phyloP scores from a whole-genome alignment of 345 rosid genomes.

The Salix purpurea region DNA sequence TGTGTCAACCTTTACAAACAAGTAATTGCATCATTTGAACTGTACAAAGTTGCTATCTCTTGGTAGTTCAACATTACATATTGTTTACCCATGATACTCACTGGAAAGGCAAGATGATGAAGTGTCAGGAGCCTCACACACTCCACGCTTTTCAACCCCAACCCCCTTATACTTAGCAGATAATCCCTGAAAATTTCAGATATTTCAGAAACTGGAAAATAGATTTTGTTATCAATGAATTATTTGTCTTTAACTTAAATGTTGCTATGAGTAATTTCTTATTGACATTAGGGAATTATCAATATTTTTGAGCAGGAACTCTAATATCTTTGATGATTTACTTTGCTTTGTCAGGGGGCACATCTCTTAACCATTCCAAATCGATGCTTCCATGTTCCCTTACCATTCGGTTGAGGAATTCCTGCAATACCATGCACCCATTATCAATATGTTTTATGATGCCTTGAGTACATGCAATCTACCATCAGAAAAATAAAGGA shows the following conservation, averaged over 20 bases:
- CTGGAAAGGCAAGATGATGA: slow-evolving; percentile 90
- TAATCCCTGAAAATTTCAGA: slow-evolving; percentile 57
- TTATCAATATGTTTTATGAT: slow-evolving; percentile 11
- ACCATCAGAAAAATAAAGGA: neutral
- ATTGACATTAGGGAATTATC: neutral
- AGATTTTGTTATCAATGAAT: neutral
- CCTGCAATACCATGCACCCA: slow-evolving; percentile 50
- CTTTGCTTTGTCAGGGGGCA: slow-evolving; percentile 76
- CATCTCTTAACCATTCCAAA: slow-evolving; percentile 89
- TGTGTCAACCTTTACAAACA: slow-evolving; percentile 72
- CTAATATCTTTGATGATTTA: slow-evolving; percentile 24
- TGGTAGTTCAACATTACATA: slow-evolving; percentile 4
- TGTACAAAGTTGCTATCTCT: slow-evolving; percentile 10
- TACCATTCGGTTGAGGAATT: slow-evolving; percentile 63
- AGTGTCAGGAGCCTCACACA: slow-evolving; percentile 92
- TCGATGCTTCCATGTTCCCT: slow-evolving; percentile 67
- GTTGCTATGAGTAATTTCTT: neutral
- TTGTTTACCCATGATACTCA: slow-evolving; percentile 36
- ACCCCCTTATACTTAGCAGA: slow-evolving; percentile 71
- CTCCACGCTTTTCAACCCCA: slow-evolving; percentile 94
- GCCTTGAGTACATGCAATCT: neutral
- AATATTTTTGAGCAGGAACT: neutral
- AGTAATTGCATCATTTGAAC: slow-evolving; percentile 7
- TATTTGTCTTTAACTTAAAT: neutral
- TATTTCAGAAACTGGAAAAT: slow-evolving; percentile 11